Percentiles rank a stretch among this genome's conserved stretches.
Conservation (phyloP, 73 alveolate species). For the Diophrys sp. region DNA sequence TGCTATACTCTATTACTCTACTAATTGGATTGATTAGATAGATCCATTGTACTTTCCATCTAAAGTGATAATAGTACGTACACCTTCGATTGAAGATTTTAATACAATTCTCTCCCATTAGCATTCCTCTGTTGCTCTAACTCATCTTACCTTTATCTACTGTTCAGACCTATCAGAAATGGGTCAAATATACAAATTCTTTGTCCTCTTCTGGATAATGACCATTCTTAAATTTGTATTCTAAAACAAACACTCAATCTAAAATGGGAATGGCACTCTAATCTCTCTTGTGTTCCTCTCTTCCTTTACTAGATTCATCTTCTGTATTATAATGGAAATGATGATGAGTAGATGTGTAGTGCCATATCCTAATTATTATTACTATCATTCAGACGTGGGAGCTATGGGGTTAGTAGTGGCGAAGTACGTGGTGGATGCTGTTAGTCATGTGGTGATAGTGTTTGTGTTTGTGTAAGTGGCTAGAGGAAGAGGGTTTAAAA, state of each 20-base stretch:
- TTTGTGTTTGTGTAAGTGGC: not conserved
- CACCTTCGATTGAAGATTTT: too few relatives aligned
- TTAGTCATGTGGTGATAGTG: not conserved
- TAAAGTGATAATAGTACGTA: not conserved
- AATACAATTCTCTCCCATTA: not conserved
- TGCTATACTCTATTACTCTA: not conserved
- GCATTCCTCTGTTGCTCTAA: not conserved
- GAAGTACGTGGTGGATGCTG: not conserved
- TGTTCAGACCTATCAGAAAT: not conserved
- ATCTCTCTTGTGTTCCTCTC: not conserved
- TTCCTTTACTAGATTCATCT: not conserved
- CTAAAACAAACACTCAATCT: not conserved
- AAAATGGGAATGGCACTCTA: not conserved
- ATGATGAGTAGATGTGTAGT: not conserved
- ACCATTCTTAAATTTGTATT: not conserved
- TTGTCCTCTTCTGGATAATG: not conserved
- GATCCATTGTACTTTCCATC: not conserved
- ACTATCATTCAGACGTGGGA: not conserved
- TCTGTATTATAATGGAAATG: not conserved
- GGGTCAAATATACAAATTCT: not conserved
- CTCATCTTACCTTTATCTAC: not conserved
- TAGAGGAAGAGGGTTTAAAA: constrained; percentile 1
- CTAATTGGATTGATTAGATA: not conserved
- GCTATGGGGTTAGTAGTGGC: not conserved
- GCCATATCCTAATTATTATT: not conserved